Evolutionary conservation across 441 rosid species (phyloP).

Genomic region (Gossypium lobatum): DNA sequence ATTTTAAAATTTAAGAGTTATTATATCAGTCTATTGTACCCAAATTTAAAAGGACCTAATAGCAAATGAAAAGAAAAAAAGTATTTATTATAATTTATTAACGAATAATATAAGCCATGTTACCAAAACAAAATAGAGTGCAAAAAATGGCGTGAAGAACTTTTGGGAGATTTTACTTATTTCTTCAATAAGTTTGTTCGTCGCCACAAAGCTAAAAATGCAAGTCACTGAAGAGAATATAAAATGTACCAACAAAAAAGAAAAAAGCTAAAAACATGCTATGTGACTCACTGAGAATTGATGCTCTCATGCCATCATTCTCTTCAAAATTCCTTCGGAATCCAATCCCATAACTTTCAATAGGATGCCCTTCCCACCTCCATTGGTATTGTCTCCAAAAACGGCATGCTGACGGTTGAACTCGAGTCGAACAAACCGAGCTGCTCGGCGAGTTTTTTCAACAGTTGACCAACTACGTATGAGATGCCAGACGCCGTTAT

Average conservation of each 20-base stretch:
- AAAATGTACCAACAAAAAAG: neutral
- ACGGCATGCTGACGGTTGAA: constrained; percentile 6
- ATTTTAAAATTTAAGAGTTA: too few relatives aligned
- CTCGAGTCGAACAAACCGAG: constrained; percentile 40
- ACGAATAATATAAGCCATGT: too few relatives aligned
- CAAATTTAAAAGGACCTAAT: too few relatives aligned
- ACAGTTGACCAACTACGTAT: constrained; percentile 44
- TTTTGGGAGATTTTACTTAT: neutral
- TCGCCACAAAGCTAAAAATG: neutral
- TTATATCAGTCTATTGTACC: too few relatives aligned
- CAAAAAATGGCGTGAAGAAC: neutral
- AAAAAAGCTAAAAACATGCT: neutral
- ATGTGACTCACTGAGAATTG: neutral
- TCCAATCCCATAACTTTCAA: constrained; percentile 14
- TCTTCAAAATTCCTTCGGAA: neutral
- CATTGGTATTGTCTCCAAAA: neutral
- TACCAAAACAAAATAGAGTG: neutral
- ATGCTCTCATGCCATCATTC: neutral
- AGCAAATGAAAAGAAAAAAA: too few relatives aligned
- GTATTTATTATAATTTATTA: too few relatives aligned
- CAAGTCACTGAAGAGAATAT: neutral
- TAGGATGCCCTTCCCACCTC: constrained; percentile 27
- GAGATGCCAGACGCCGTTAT: constrained; percentile 53
- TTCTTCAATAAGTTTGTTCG: neutral
- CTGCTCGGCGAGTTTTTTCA: constrained; percentile 41